A percentile compares a stretch with the other conserved stretches of the same genome.
Conservation (phyloP, 768 basidiomycete species). For the Tulasnella sp. region DNA sequence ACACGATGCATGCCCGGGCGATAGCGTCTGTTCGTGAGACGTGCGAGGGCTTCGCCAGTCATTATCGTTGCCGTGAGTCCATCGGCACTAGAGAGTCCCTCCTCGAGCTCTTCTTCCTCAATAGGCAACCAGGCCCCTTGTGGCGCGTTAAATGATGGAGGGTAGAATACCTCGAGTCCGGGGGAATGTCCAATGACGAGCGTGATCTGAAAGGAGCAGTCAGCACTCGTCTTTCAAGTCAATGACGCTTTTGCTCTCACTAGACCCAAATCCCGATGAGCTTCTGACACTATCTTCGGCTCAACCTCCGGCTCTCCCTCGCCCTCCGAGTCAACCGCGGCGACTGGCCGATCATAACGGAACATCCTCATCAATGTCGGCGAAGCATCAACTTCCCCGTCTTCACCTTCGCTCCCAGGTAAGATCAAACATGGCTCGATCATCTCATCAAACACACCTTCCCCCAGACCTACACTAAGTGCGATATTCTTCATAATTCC, state of each 20-base stretch:
- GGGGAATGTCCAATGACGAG: conserved; percentile 1
- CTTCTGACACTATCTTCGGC: neutral
- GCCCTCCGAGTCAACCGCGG: too few species aligned
- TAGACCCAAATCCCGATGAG: conserved; percentile 5
- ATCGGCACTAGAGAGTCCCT: neutral
- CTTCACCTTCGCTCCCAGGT: too few species aligned
- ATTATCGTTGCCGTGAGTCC: conserved; percentile 6
- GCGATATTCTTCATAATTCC: too few species aligned
- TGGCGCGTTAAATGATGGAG: neutral
- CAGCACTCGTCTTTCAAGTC: too few species aligned
- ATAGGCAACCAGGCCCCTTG: conserved; percentile 1
- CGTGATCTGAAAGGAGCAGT: too few species aligned
- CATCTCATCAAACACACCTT: too few species aligned
- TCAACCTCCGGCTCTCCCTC: neutral
- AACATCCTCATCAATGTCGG: conserved; percentile 6
- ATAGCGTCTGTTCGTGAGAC: conserved; percentile 3
- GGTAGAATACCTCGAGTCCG: conserved; percentile 2
- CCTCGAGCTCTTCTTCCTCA: neutral
- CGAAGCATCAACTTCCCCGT: too few species aligned
- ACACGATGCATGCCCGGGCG: conserved; percentile 2
- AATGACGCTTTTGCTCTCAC: too few species aligned
- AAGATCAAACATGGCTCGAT: too few species aligned
- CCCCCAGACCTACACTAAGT: too few species aligned
- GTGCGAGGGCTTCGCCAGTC: conserved; percentile 4
- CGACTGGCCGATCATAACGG: neutral